These are phyloP conservation scores for Tricholoma bakamatsutake DNA, from an alignment of 768 basidiomycete species.

Conservation along the genomic window DNA sequence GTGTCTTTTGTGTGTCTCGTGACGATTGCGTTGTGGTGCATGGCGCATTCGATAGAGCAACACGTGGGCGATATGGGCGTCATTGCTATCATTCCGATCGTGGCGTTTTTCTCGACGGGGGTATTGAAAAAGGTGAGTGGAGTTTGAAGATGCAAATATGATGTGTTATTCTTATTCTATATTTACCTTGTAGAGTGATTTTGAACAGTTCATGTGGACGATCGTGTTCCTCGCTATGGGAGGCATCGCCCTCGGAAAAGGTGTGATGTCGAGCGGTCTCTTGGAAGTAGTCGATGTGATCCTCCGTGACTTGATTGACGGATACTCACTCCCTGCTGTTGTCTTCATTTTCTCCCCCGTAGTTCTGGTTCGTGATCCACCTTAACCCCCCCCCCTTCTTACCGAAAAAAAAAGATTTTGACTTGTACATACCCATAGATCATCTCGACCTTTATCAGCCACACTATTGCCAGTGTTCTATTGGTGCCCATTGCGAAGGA, in stretches of 20 bases:
- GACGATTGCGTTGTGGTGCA: slow-evolving; percentile 89
- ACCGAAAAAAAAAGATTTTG: background rate
- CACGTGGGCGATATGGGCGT: slow-evolving; percentile 95
- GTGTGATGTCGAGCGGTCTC: slow-evolving; percentile 85
- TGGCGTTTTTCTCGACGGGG: slow-evolving; percentile 92
- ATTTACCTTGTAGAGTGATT: slow-evolving; percentile 64
- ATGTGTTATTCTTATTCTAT: background rate
- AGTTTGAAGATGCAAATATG: background rate
- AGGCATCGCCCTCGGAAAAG: slow-evolving; percentile 93
- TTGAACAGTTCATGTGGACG: slow-evolving; percentile 91
- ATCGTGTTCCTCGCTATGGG: slow-evolving; percentile 98
- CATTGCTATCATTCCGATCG: slow-evolving; percentile 88
- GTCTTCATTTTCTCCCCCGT: slow-evolving; percentile 63
- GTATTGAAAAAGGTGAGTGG: slow-evolving; percentile 80
- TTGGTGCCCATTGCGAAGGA: slow-evolving; percentile 95
- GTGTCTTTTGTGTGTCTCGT: slow-evolving; percentile 75
- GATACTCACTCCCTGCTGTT: slow-evolving; percentile 59
- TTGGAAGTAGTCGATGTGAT: slow-evolving; percentile 68
- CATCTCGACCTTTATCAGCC: slow-evolving; percentile 94
- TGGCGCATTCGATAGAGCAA: slow-evolving; percentile 72
- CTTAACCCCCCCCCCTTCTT: background rate
- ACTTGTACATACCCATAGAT: slow-evolving; percentile 35
- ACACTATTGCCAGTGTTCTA: slow-evolving; percentile 93
- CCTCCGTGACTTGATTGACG: slow-evolving; percentile 56
- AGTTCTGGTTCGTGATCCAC: slow-evolving; percentile 51